phyloP scores from a whole-genome alignment of 352 stramenopile species.

The Pythium grandisporangium region DNA sequence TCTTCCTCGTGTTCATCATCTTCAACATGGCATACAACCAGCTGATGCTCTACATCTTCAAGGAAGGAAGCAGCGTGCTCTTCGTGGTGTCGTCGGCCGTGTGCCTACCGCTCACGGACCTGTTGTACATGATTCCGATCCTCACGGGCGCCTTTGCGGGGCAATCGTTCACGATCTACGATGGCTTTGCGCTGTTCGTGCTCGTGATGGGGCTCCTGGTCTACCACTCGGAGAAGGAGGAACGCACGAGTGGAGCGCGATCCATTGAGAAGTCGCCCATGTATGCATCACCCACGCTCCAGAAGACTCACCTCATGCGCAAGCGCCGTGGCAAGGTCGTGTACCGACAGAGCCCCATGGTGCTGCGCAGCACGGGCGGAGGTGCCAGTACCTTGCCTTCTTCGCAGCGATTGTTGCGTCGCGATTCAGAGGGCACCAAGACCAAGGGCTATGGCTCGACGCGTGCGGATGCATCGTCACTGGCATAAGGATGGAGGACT shows the following conservation, averaged over 20 bases:
- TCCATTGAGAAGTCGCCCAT: slow-evolving; percentile 82
- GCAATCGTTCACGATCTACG: slow-evolving; percentile 81
- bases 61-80: slow-evolving; percentile 81
- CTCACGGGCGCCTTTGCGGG: slow-evolving; percentile 56
- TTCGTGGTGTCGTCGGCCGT: slow-evolving; percentile 84
- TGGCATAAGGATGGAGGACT: slow-evolving; percentile 12
- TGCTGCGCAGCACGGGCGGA: slow-evolving; percentile 28
- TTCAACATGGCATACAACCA: slow-evolving; percentile 87
- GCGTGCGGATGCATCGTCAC: slow-evolving; percentile 8
- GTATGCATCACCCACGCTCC: slow-evolving; percentile 75
- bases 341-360: slow-evolving; percentile 78
- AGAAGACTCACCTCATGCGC: slow-evolving; percentile 79
- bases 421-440: slow-evolving; percentile 29
- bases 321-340: slow-evolving; percentile 72
- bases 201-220: slow-evolving; percentile 80
- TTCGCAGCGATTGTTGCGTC: slow-evolving; percentile 50
- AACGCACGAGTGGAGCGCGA: slow-evolving; percentile 34
- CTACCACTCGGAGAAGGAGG: slow-evolving; percentile 85
- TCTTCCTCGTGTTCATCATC: slow-evolving; percentile 79
- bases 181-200: slow-evolving; percentile 82
- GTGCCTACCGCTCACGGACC: slow-evolving; percentile 69
- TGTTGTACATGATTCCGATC: slow-evolving; percentile 78
- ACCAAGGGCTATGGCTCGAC: slow-evolving; percentile 43
- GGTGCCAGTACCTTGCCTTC: slow-evolving; percentile 23
- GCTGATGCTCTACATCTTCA: slow-evolving; percentile 87